Percentiles rank a stretch among this genome's conserved stretches.
Conservation (phyloP, 2,329 filamentous ascomycete genomes). For the Endothia cerciana region DNA sequence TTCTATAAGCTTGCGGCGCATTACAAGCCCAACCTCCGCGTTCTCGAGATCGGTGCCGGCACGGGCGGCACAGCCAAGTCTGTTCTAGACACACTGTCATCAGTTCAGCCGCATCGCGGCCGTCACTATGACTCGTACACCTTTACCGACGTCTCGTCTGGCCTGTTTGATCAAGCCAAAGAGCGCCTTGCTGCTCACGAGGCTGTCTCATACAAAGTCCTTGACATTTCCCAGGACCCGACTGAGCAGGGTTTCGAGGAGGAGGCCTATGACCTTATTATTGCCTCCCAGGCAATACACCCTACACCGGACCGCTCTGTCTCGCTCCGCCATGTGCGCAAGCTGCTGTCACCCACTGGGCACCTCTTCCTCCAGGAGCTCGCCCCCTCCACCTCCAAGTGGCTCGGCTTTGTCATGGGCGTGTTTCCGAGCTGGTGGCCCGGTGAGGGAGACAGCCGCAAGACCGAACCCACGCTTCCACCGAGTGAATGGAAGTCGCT, state of each 20-base stretch:
- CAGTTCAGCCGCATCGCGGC: slow-evolving; percentile 14
- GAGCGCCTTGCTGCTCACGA: slow-evolving; percentile 33
- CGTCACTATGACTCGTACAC: neutral
- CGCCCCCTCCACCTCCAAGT: slow-evolving; percentile 8
- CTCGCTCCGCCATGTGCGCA: slow-evolving; percentile 34
- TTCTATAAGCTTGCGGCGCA: neutral
- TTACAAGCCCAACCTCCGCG: slow-evolving; percentile 20
- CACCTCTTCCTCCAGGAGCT: slow-evolving; percentile 30
- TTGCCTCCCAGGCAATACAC: slow-evolving; percentile 38
- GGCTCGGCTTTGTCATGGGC: slow-evolving; percentile 17
- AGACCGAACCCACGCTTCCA: neutral
- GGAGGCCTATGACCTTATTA: slow-evolving; percentile 36
- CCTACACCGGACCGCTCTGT: slow-evolving; percentile 33
- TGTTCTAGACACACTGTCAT: slow-evolving; percentile 34
- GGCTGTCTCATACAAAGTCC: slow-evolving; percentile 35
- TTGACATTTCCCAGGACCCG: slow-evolving; percentile 38
- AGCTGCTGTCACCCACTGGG: slow-evolving; percentile 39
- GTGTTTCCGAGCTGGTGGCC: slow-evolving; percentile 23
- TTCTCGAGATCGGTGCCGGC: slow-evolving; percentile 49
- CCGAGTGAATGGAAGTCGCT: neutral
- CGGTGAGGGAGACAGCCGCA: slow-evolving; percentile 2
- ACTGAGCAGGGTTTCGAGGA: slow-evolving; percentile 38
- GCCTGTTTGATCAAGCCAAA: slow-evolving; percentile 30
- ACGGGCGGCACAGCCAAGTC: slow-evolving; percentile 45
- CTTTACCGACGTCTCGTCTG: slow-evolving; percentile 12